A percentile compares a stretch with the other conserved stretches of the same genome.
Evolutionary conservation across 768 basidiomycete genomes (phyloP).

Genomic region (Tricholoma furcatifolium): DNA sequence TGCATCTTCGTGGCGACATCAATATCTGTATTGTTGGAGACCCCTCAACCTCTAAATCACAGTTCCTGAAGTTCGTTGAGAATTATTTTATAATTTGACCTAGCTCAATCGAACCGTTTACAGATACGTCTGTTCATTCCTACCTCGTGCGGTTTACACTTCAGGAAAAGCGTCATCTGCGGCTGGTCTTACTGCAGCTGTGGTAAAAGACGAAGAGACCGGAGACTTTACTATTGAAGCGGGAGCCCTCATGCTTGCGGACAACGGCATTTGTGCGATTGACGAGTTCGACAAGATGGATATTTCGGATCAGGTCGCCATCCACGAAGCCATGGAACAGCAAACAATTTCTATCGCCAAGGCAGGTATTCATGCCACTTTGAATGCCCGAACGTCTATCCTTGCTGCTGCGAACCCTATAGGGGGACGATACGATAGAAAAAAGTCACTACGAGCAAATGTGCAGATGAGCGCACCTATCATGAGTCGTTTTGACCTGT

Average conservation of each 20-base stretch:
- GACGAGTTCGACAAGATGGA: constrained; percentile 99
- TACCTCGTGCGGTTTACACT: constrained; percentile 97
- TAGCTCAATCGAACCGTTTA: neutral
- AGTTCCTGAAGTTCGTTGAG: constrained; percentile 87
- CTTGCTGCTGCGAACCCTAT: constrained; percentile 97
- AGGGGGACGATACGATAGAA: constrained; percentile 95
- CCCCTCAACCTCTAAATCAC: constrained; percentile 96
- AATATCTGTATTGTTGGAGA: constrained; percentile 99
- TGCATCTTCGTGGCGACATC: constrained; percentile 97
- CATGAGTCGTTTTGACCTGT: constrained; percentile 98
- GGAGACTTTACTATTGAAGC: constrained; percentile 99
- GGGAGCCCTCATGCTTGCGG: constrained; percentile 97
- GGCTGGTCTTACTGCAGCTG: constrained; percentile 97
- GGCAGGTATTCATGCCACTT: constrained; percentile 97
- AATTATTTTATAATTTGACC: neutral
- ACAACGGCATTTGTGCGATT: constrained; percentile 99
- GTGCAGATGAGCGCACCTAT: constrained; percentile 98
- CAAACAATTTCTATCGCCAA: constrained; percentile 99
- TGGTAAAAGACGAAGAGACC: constrained; percentile 97
- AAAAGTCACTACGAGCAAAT: constrained; percentile 87
- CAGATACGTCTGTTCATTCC: constrained; percentile 97
- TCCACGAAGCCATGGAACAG: constrained; percentile 99
- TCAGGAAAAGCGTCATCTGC: constrained; percentile 99
- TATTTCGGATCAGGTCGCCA: constrained; percentile 95
- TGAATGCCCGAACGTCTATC: constrained; percentile 97